A percentile compares a stretch with the other conserved stretches of the same genome.
phyloP scores from a whole-genome alignment of 179 eudicot genomes.

The Carnegiea gigantea region DNA sequence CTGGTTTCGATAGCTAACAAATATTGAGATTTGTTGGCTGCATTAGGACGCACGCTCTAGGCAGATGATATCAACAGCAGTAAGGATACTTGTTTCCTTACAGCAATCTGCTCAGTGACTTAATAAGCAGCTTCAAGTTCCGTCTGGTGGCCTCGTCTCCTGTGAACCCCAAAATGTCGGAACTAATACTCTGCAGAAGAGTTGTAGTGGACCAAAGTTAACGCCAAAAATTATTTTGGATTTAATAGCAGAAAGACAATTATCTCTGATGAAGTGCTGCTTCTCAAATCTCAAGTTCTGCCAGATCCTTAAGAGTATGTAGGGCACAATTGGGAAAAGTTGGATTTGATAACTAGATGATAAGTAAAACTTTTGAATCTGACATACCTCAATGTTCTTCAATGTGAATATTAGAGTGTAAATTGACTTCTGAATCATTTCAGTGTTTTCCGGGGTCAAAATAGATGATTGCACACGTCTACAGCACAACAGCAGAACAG shows the following conservation, averaged over 20 bases:
- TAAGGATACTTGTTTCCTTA: conserved; percentile 26
- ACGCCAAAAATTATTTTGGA: background rate
- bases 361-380: background rate
- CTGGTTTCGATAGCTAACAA: background rate
- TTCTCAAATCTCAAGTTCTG: background rate
- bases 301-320: too few species aligned
- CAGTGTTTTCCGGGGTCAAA: conserved; percentile 90
- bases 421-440: conserved; percentile 82
- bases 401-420: conserved; percentile 79
- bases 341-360: conserved; percentile 2
- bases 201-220: background rate
- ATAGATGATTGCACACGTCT: conserved; percentile 78
- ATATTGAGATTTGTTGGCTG: background rate
- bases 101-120: conserved; percentile 85
- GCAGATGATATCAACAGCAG: background rate
- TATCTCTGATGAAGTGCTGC: background rate
- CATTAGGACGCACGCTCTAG: background rate
- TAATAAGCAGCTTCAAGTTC: conserved; percentile 79
- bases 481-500: conserved; percentile 26
- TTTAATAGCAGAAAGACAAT: background rate
- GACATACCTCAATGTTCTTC: conserved; percentile 82
- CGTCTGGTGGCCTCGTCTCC: conserved; percentile 87
- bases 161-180: conserved; percentile 85
- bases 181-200: conserved; percentile 75
- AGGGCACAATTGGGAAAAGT: background rate